Evolutionary conservation across 2,329 filamentous ascomycete species (phyloP).

Genomic region (Apiospora pterosperma): DNA sequence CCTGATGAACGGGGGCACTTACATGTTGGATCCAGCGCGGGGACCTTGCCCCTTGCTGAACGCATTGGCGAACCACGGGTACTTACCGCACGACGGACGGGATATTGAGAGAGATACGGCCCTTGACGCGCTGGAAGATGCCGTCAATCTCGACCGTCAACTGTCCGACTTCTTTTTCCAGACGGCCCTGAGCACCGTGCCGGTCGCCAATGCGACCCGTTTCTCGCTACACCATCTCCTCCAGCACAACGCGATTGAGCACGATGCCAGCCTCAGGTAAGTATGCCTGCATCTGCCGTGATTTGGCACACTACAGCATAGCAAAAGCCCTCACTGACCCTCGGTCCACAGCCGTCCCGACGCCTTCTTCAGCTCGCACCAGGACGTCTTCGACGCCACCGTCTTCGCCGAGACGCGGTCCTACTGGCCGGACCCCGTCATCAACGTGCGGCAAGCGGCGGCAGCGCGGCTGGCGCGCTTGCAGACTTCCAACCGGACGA

Average conservation of each 20-base stretch:
- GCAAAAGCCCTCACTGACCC: not conserved
- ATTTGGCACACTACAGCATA: too few species aligned
- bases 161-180: not conserved
- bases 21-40: not conserved
- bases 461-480: conserved; percentile 43
- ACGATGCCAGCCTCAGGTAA: conserved; percentile 41
- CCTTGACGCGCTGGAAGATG: not conserved
- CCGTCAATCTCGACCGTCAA: not conserved
- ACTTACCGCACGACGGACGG: not conserved
- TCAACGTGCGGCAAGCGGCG: conserved; percentile 40
- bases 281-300: not conserved
- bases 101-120: not conserved
- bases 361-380: conserved; percentile 43
- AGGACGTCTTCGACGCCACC: conserved; percentile 48
- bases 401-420: conserved; percentile 42
- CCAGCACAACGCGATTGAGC: conserved; percentile 44
- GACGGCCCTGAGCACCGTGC: not conserved
- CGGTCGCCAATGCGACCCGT: not conserved
- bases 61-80: conserved; percentile 2
- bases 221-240: conserved; percentile 35
- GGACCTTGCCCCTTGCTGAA: not conserved
- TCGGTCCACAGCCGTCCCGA: conserved; percentile 35
- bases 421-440: conserved; percentile 41
- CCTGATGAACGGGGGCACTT: not conserved
- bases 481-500: conserved; percentile 39